phyloP scores from a whole-genome alignment of 148 eudicot genomes.

The Cornus suecica region DNA sequence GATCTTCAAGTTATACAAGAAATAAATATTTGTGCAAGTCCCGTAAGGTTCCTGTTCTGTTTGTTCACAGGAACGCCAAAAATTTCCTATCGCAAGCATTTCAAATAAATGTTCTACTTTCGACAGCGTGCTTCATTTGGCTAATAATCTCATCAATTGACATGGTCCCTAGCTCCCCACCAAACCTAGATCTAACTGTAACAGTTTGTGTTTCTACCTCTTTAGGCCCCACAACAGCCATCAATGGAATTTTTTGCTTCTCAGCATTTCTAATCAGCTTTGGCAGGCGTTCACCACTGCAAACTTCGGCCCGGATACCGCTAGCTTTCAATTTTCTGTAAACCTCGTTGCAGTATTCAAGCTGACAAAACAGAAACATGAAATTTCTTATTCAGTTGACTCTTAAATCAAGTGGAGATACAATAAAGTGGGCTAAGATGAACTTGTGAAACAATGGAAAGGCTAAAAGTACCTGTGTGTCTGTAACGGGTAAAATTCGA shows the following conservation, averaged over 20 bases:
- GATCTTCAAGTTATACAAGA: neutral
- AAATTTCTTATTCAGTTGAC: neutral
- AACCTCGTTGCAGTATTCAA: conserved; percentile 68
- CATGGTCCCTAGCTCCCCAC: conserved; percentile 80
- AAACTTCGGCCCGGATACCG: conserved; percentile 78
- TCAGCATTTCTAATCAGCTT: conserved; percentile 87
- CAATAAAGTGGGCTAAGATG: neutral
- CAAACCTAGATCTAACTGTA: conserved; percentile 84
- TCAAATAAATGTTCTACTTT: conserved; percentile 58
- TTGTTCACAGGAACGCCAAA: neutral
- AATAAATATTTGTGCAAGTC: neutral
- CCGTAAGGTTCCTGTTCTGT: neutral
- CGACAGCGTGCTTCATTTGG: conserved; percentile 47
- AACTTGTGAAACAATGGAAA: neutral
- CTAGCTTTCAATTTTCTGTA: conserved; percentile 46
- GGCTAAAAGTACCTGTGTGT: conserved; percentile 55
- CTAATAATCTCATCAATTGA: conserved; percentile 56
- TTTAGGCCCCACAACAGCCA: conserved; percentile 89
- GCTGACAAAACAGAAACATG: conserved; percentile 33
- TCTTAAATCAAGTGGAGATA: neutral
- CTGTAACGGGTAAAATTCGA: conserved; percentile 88
- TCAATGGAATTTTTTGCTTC: conserved; percentile 86
- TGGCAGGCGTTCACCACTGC: conserved; percentile 87
- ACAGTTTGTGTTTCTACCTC: conserved; percentile 77
- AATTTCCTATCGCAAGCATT: neutral